These are phyloP conservation scores for Syncephalis plumigaleata DNA, from an alignment of 371 early-diverging fungal species.

Conservation along the genomic window DNA sequence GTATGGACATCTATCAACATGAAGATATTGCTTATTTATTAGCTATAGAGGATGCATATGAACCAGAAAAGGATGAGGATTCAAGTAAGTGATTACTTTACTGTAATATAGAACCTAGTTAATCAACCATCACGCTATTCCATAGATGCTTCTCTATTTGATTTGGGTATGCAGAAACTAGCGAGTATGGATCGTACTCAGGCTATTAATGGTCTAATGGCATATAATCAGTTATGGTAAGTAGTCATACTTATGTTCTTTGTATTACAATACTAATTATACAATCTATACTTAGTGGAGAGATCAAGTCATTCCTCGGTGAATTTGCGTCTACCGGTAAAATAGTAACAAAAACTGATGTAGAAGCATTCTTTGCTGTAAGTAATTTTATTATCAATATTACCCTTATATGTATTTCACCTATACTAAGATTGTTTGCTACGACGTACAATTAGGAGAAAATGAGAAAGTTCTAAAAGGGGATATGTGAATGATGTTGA, in stretches of 20 bases:
- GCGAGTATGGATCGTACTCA: conserved; percentile 43
- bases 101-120: neutral
- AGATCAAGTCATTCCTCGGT: conserved; percentile 41
- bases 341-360: conserved; percentile 55
- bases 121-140: neutral
- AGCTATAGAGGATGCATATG: conserved; percentile 17
- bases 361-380: conserved; percentile 46
- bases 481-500: too few species aligned
- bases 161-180: conserved; percentile 54
- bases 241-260: neutral
- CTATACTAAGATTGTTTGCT: too few species aligned
- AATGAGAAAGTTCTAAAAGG: too few species aligned
- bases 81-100: conserved; percentile 19
- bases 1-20: conserved; percentile 4
- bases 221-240: conserved; percentile 21
- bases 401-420: too few species aligned
- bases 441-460: too few species aligned
- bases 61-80: conserved; percentile 30
- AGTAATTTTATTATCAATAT: neutral
- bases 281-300: too few species aligned
- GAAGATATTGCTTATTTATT: conserved; percentile 11
- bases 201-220: conserved; percentile 49
- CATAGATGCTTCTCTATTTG: conserved; percentile 33
- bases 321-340: conserved; percentile 50
- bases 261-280: too few species aligned